Evolutionary conservation across 345 rosid genomes (phyloP), one percentile per base, ranked within the genome.

Genomic region (Aquilaria malaccensis): DNA sequence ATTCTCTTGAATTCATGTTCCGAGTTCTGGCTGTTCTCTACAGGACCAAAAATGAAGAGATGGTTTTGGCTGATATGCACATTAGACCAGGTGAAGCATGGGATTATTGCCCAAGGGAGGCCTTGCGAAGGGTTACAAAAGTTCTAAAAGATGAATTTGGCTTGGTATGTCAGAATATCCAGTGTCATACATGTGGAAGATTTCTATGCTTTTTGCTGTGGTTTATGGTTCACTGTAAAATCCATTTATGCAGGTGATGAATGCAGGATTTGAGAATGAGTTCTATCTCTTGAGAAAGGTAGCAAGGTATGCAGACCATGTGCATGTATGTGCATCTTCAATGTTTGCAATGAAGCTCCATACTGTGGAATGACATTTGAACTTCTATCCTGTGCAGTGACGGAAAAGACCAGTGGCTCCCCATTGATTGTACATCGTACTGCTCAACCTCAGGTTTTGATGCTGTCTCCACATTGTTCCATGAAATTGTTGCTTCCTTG

Each of bases 181-280:
- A 2, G 43, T 47, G 37, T 45, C 52, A 57, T 56, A 57, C n/a
- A 46, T 49, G 33, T 31, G 33, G 15, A 54, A 33, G 32, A 37
- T 37, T 22, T 37, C 43, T 4, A 37, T 3, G 5, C 43, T 37
- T 37, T 37, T 37, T 56, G 33, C 29, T 56, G 52, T 52, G 7
- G 52, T 60, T 33, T 4, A 51, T 58, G 45, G 61, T 65, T 63
- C 9, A 66, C 13, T 69, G 56, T 63, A 53, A 48, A 43, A 47
- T 29, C 22, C 56, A 55, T 37, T 15, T 59, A 41, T 61, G 49
- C 79, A 93, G 98, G 85, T 75, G 55, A 74, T 94, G 91, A 85
- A 90, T 76, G 95, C 99, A n/a, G 99, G 99, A 64, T 94, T 90
- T 70, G 99, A 94, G 71, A 90, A 77, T 68, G 99, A 94, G 76